phyloP scores from a whole-genome alignment of 2,329 filamentous ascomycete genomes.

The Botrytis paeoniae region DNA sequence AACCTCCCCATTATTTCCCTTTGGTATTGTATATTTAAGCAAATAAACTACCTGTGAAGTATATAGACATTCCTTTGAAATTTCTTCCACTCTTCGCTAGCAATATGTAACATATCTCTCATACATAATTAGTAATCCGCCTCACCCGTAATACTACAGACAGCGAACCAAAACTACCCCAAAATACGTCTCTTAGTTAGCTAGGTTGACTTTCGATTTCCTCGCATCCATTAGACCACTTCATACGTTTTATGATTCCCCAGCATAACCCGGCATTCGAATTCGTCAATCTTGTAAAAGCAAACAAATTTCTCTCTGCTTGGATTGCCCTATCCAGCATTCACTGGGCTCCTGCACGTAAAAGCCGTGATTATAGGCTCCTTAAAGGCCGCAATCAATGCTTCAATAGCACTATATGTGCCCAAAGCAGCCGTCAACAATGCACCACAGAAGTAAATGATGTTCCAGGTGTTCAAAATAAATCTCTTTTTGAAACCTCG shows the following conservation, averaged over 20 bases:
- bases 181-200: background rate
- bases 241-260: background rate
- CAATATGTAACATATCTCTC: background rate
- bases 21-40: background rate
- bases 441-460: conserved; percentile 29
- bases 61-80: background rate
- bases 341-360: conserved; percentile 23
- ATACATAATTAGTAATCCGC: background rate
- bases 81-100: background rate
- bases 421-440: conserved; percentile 29
- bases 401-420: conserved; percentile 36
- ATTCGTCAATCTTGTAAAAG: background rate
- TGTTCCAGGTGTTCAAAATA: conserved; percentile 26
- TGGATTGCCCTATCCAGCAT: background rate
- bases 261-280: background rate
- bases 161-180: background rate
- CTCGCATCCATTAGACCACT: background rate
- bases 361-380: conserved; percentile 30
- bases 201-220: background rate
- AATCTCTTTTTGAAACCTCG: conserved; percentile 26
- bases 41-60: background rate
- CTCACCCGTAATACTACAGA: background rate
- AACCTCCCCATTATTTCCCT: background rate
- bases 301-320: background rate
- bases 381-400: conserved; percentile 36